Base-by-base conservation (phyloP, 192 early-diverging fungal genomes). In the Thamnidium elegans region DNA sequence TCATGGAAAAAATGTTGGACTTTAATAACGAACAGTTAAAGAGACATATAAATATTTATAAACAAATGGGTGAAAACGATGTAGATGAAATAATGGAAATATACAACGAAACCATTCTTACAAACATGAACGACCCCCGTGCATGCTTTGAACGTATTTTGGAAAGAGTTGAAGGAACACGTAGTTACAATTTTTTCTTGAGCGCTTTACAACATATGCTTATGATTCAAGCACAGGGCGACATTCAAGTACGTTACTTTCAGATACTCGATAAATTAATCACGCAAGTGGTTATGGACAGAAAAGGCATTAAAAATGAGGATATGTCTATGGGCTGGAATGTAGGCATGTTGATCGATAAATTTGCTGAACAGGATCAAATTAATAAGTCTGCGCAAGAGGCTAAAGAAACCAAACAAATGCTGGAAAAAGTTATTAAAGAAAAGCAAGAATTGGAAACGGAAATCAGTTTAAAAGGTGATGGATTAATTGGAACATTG, bases 341-440 rank as follows among this genome's bases (percentile, higher is more conserved):
- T 39, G 89, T 92, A 7, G 83, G 79, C 10, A 78, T 84, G 15
- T 79, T 92, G 13, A 78, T 90, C 15, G 83, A 84, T 69, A 89
- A 88, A 67, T 86, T 90, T 64, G 87, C 87, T 4, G 89, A 92
- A 52, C 88, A 92, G 71, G 90, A 90, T 67, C 83, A 87, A 67
- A 60, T 92, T 9, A 74, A 86, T 56, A 77, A 82, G 15, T 84
- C 88, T 3, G 72, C 88, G 8, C 73, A 85, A 44, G 90, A 92
- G 48, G 78, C 82, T 2, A 86, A 86, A 21, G 85, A 90, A 45
- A 50, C 85, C 20, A 83, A 82, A 48, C 77, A 84, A 26, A 71
- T 88, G 59, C 70, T 86, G 19, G 89, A 89, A 52, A 86, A 85
- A 60, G 79, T 86, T 7, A 82, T 80, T 10, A 81, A 79, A 30